A percentile compares a stretch with the other conserved stretches of the same genome.
phyloP scores from a whole-genome alignment of 2,329 filamentous ascomycete genomes.

The Aspergillus sp. region DNA sequence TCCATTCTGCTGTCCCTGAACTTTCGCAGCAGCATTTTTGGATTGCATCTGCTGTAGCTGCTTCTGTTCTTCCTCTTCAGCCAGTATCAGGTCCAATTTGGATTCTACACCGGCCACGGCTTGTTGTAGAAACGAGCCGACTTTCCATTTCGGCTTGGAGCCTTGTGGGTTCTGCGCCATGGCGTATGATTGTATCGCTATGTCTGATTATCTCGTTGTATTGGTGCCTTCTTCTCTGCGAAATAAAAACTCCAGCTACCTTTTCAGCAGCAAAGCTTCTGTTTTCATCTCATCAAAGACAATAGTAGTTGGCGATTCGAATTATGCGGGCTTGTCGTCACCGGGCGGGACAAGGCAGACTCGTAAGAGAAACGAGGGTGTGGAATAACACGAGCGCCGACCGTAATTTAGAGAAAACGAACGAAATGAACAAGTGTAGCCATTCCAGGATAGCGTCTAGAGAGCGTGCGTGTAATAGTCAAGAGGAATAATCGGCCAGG shows the following conservation, averaged over 20 bases:
- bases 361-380: not conserved
- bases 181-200: conserved; percentile 1
- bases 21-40: conserved; percentile 20
- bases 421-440: not conserved
- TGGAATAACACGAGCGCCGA: not conserved
- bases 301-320: not conserved
- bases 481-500: not conserved
- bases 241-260: not conserved
- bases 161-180: conserved; percentile 33
- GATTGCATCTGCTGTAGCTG: conserved; percentile 10
- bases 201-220: not conserved
- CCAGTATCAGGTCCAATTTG: conserved; percentile 81
- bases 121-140: conserved; percentile 65
- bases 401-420: not conserved
- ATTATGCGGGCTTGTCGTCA: not conserved
- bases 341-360: not conserved
- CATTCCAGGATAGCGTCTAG: not conserved
- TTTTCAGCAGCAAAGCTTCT: conserved; percentile 7
- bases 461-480: not conserved
- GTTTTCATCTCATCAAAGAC: conserved; percentile 8
- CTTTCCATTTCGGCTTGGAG: conserved; percentile 62
- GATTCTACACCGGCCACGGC: conserved; percentile 93
- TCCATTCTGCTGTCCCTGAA: conserved; percentile 9
- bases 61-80: conserved; percentile 61
- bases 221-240: not conserved